Base-by-base conservation (phyloP, 2,329 filamentous ascomycete species). In the Nannizzia gypsea region DNA sequence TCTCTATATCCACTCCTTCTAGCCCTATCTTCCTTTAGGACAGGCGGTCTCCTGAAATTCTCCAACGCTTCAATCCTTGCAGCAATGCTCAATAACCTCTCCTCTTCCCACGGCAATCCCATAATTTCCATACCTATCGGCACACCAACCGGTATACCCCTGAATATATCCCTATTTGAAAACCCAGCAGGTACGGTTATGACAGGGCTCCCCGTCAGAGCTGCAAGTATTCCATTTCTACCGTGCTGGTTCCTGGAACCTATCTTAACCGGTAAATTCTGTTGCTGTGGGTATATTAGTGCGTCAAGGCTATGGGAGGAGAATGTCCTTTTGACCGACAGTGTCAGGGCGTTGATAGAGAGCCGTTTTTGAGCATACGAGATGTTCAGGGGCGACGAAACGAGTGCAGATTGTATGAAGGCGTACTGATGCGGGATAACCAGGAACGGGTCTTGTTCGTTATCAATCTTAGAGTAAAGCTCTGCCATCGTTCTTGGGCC, bases 111-210 rank as follows among this genome's bases (percentile, higher is more conserved):
- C 3, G 78, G 78, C 61, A 73, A 65, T 0, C 84, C 83, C 60
- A 87, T 66, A 22, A 87, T 79, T 71, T 87, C 84, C 77, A 86
- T 80, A 0, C 84, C 84, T 42, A 87, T 77, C 0, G 84, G 84
- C 3, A 87, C 76, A 1, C 83, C 83, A 34, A 77, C 66, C 0
- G 78, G 78, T 15, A 83, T 82, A 34, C 57, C 48, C 13, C 24
- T 34, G 52, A 38, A 61, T 6, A 50, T 15, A 24, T 26, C 17
- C 34, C 56, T n/a, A 11, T 46, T 28, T 6, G 62, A 61, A 54
- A 61, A 65, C 8, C 64, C 64, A 22, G 67, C 66, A 0, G 74
- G 73, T 28, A 76, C 63, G 60, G 73, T 73, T 60, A 83, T 74
- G 3, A 81, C 80, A 8, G 80, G 80, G 3, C 68, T 73, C 0